Percentiles rank a stretch among this genome's conserved stretches.
phyloP scores from a whole-genome alignment of 192 early-diverging fungal genomes.

The Dissophora globulifera region DNA sequence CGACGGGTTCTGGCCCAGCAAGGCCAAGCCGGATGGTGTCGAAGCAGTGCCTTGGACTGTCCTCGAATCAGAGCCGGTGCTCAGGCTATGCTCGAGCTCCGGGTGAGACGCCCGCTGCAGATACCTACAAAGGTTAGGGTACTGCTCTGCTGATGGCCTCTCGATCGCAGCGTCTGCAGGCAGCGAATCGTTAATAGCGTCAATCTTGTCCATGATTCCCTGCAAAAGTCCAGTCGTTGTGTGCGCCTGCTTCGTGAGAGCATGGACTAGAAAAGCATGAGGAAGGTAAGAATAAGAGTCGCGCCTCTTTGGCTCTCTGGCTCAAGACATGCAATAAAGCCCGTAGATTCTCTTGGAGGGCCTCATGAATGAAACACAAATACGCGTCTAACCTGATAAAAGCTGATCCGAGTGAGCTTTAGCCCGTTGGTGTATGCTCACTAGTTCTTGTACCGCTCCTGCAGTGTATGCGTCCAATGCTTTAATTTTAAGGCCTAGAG shows the following conservation, averaged over 20 bases:
- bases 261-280: conserved; percentile 34
- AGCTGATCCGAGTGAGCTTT: conserved; percentile 29
- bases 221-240: conserved; percentile 20
- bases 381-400: conserved; percentile 21
- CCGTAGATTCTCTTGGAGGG: too few relatives aligned
- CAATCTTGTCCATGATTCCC: conserved; percentile 25
- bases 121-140: conserved; percentile 22
- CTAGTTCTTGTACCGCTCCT: conserved; percentile 22
- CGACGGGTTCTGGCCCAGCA: conserved; percentile 17
- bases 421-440: conserved; percentile 21
- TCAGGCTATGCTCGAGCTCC: neutral
- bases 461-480: conserved; percentile 16
- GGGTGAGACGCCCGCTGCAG: neutral
- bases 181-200: conserved; percentile 2
- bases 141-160: neutral
- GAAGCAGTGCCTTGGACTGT: neutral
- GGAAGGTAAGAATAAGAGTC: too few relatives aligned
- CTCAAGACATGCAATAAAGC: too few relatives aligned
- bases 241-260: conserved; percentile 23
- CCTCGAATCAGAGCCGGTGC: neutral
- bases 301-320: too few relatives aligned
- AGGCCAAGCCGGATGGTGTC: conserved; percentile 11
- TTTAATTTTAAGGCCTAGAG: conserved; percentile 27
- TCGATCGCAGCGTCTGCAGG: neutral
- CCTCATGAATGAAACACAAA: too few relatives aligned